Evolutionary conservation across 352 stramenopile species (phyloP), one percentile per base, ranked within the genome.

Genomic region (Globisporangium alternatum): DNA sequence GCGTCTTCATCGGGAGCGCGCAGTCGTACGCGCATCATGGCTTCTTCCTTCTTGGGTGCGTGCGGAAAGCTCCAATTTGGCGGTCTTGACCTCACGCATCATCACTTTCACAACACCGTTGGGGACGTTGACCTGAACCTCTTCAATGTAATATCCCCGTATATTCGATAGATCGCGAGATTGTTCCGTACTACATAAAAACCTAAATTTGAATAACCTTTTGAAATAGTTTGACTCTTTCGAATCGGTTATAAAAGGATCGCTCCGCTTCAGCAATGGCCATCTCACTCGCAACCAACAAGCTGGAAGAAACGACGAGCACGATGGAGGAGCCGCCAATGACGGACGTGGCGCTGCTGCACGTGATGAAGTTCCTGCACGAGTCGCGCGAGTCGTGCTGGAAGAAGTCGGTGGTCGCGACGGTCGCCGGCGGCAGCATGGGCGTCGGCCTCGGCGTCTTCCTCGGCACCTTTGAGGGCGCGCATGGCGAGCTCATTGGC

Each of bases 381-480:
- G 83, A 95, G 65, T 91, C 88, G 45, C 76, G 81, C 12, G 88
- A 96, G 64, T 84, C 81, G 56, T 96, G 88, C 65, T 83, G 83
- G 68, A 95, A 96, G 75, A 88, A 91, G 58, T 91, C 86, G 59
- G 80, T 93, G 17, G 74, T 96, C 15, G 82, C 88, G 19, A 83
- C 80, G 4, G 78, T 91, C 41, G 78, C 76, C 54, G 88, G 88
- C 43, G 83, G 75, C 15, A 66, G 62, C 60, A 94, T 96, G 86
- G 88, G 88, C 60, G 76, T 96, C 19, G 86, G 88, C 1, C 67
- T 96, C 37, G 88, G 88, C 67, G 89, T 82, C 45, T 96, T 96
- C 63, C 78, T 96, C 12, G 88, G 88, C 68, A 96, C 88, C 44
- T 95, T 96, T 47, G 88, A 96, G 62, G 88, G 86, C 30, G 88